phyloP scores from a whole-genome alignment of 2,329 filamentous ascomycete genomes.

The Aspergillus chevalieri region DNA sequence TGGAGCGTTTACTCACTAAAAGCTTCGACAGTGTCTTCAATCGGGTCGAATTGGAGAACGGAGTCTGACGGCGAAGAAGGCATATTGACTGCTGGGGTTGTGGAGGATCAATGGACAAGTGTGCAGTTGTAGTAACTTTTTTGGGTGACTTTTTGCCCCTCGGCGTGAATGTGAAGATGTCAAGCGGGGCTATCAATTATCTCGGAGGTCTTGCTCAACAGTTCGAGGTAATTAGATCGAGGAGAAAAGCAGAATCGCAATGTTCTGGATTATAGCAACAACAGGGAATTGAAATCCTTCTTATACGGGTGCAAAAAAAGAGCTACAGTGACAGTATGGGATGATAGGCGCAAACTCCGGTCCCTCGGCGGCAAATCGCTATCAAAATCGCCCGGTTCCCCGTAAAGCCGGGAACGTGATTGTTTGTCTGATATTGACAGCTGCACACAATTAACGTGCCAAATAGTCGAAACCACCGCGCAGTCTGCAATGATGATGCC shows the following conservation, averaged over 20 bases:
- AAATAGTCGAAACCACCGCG: background rate
- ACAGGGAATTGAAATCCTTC: background rate
- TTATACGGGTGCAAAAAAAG: background rate
- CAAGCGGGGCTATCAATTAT: background rate
- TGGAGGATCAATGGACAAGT: background rate
- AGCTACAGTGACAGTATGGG: background rate
- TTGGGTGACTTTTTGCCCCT: background rate
- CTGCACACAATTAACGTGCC: too few relatives aligned
- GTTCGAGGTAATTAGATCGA: background rate
- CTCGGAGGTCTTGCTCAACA: background rate
- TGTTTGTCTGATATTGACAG: too few relatives aligned
- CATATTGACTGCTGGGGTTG: conserved; percentile 18
- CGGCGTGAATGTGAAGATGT: background rate
- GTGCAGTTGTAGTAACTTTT: background rate
- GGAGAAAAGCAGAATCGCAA: background rate
- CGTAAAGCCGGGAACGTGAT: background rate
- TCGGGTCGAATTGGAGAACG: conserved; percentile 34
- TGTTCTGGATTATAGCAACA: background rate
- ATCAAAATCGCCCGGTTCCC: background rate
- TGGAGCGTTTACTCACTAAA: conserved; percentile 30
- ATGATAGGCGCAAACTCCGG: background rate
- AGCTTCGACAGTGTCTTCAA: conserved; percentile 37
- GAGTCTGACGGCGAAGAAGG: conserved; percentile 26
- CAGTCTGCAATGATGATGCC: background rate
- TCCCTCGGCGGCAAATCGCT: background rate